A percentile compares a stretch with the other conserved stretches of the same genome.
Conservation (phyloP, 805 yeast genomes). For the Trichomonascus vanleenenianus region DNA sequence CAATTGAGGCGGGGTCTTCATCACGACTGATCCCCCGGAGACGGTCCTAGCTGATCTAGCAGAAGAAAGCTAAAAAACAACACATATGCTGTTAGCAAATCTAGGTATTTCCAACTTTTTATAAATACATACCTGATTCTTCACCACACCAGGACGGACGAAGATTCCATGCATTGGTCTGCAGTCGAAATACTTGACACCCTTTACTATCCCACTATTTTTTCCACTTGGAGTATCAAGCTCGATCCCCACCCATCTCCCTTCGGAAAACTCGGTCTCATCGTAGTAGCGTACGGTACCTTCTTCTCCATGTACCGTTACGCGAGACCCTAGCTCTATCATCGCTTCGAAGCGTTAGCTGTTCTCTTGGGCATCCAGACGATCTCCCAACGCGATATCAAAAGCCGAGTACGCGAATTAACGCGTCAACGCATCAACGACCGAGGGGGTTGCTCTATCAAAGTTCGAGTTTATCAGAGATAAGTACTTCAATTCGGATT, state of each 20-base stretch:
- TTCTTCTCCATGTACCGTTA: conserved; percentile 25
- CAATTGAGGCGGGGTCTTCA: too few species aligned
- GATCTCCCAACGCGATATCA: conserved; percentile 4
- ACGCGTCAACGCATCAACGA: conserved; percentile 5
- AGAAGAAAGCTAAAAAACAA: too few species aligned
- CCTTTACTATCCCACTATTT: conserved; percentile 71
- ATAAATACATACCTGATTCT: conserved; percentile 15
- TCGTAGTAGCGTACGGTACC: conserved; percentile 58
- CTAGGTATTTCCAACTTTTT: too few species aligned
- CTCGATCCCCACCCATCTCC: conserved; percentile 74
- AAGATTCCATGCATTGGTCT: conserved; percentile 62
- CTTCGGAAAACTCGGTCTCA: conserved; percentile 38
- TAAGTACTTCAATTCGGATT: too few species aligned
- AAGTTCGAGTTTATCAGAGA: too few species aligned
- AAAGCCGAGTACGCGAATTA: too few species aligned
- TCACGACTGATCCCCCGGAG: too few species aligned
- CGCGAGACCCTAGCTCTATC: conserved; percentile 12
- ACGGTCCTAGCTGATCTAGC: too few species aligned
- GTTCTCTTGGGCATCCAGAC: background rate
- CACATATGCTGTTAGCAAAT: too few species aligned
- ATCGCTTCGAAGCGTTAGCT: conserved; percentile 3
- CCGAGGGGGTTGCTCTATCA: too few species aligned
- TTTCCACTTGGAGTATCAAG: conserved; percentile 81
- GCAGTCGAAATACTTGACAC: conserved; percentile 44
- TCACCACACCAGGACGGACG: conserved; percentile 59